Evolutionary conservation across 2,329 filamentous ascomycete genomes (phyloP), one percentile per base, ranked within the genome.

Genomic region (Diaporthe helianthi): DNA sequence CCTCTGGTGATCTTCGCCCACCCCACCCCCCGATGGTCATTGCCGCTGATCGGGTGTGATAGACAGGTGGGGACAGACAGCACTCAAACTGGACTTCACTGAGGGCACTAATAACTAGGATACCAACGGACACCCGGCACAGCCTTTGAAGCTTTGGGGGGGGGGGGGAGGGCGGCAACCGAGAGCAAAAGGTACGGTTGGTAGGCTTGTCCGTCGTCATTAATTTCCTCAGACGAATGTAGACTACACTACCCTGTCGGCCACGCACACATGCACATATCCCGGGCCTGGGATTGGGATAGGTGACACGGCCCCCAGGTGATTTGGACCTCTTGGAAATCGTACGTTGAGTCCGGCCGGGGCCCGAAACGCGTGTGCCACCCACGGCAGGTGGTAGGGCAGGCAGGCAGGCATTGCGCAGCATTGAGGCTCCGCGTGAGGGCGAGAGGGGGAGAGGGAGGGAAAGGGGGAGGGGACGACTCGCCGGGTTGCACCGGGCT

Each of bases 201-300:
- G 33, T 26, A 58, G 53, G 33, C 36, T 58, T 58, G 54, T 24
- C 54, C 36, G 36, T 58, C 54, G 54, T 58, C 54, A 58, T 54
- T n/a, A n/a, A n/a, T 58, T 58, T 58, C 54, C 44, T 17, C 33
- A 7, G 36, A 33, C 36, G 17, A 38, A 38, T 6, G 3, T 10
- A n/a, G n/a, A n/a, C n/a, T n/a, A n/a, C n/a, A n/a, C n/a, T n/a
- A 41, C 7, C 33, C 33, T 19, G 53, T 8, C 26, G 53, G 12
- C 22, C 53, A 55, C 33, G 33, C 44, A 46, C 44, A 46, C 41
- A 46, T 6, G 6, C 38, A 44, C 38, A 44, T 13, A 19, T 44
- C 36, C 36, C 36, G 36, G 36, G 22, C 8, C 15, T n/a, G 36
- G 33, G 33, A 58, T 58, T 22, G 9, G n/a, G 36, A 8, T 19